Evolutionary conservation across 2,329 filamentous ascomycete genomes (phyloP).

Genomic region (Monosporascus sp.): DNA sequence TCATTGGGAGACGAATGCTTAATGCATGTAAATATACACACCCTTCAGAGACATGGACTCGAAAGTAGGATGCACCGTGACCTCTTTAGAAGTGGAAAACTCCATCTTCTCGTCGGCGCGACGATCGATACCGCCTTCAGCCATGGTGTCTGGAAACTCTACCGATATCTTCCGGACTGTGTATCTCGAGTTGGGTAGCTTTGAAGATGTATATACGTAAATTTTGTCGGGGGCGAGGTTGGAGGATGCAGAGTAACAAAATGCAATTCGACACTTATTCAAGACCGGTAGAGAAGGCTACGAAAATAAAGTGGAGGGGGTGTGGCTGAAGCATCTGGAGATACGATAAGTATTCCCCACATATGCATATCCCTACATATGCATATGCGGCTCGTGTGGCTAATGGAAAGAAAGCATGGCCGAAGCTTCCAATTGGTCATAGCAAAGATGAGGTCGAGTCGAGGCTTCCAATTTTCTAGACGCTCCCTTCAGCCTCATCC

Average conservation of each 20-base stretch:
- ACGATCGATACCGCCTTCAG: conserved; percentile 79
- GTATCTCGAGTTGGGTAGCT: neutral
- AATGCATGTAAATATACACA: conserved; percentile 26
- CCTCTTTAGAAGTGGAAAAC: conserved; percentile 97
- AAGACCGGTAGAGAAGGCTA: neutral
- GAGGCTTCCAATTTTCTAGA: conserved; percentile 11
- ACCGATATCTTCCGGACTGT: neutral
- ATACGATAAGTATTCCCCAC: no score
- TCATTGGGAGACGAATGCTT: neutral
- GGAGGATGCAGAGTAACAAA: neutral
- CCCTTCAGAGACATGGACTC: conserved; percentile 94
- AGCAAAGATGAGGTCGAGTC: conserved; percentile 6
- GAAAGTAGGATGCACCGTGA: conserved; percentile 89
- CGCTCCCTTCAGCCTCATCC: conserved; percentile 16
- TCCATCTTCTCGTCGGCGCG: conserved; percentile 96
- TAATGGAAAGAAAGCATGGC: neutral
- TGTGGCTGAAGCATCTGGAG: neutral
- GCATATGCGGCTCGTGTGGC: neutral
- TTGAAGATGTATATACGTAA: neutral
- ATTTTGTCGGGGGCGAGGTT: neutral
- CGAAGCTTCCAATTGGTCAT: conserved; percentile 9
- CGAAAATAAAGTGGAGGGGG: neutral
- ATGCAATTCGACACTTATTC: no score
- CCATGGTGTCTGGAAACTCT: conserved; percentile 57
- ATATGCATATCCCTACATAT: no score